Evolutionary conservation across 2,329 filamentous ascomycete genomes (phyloP), one percentile per base, ranked within the genome.

Genomic region (Ilyonectria sp.): DNA sequence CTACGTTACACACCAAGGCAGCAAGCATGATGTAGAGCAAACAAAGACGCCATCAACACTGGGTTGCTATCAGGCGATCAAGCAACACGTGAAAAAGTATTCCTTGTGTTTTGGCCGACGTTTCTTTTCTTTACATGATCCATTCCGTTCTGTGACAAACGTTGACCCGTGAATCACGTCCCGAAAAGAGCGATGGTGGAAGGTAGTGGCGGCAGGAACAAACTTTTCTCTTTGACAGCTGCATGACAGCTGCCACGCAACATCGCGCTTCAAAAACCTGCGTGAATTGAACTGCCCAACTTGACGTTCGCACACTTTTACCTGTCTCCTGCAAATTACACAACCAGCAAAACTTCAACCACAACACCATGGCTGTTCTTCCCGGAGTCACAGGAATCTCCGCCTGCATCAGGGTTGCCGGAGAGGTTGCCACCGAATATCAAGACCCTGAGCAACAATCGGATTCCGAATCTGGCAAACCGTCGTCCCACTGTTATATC

Each of bases 341-440:
- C 40, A 15, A n/a, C 15, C 40, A 43, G 7, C 2, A 21, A 21
- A 29, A 53, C 29, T 3, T 13, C 19, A 35, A 35, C 31, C 17
- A 26, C 33, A 29, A 37, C 31, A 50, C 6, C n/a, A 75, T 77
- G 75, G 76, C 72, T 19, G 61, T 78, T 2, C 29, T 76, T 5
- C 52, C 57, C 9, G 43, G 5, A 3, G 4, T 75, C 13, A 69
- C 73, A 4, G 68, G 67, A 8, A 2, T 78, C 9, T 58, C 63
- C 4, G 70, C 73, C 17, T 46, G 33, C 6, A 54, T 78, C 15
- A 43, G 53, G 19, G 58, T 78, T 26, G 69, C 66, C 0, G 70
- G 71, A 1, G 56, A 73, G 50, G 43, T 68, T 2, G 74, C 74
- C 2, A 69, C 61, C 2, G 76, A 78, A 40, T 73, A 78, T 29